Evolutionary conservation across 2,329 filamentous ascomycete genomes (phyloP).

Genomic region (Phialocephala sp.): DNA sequence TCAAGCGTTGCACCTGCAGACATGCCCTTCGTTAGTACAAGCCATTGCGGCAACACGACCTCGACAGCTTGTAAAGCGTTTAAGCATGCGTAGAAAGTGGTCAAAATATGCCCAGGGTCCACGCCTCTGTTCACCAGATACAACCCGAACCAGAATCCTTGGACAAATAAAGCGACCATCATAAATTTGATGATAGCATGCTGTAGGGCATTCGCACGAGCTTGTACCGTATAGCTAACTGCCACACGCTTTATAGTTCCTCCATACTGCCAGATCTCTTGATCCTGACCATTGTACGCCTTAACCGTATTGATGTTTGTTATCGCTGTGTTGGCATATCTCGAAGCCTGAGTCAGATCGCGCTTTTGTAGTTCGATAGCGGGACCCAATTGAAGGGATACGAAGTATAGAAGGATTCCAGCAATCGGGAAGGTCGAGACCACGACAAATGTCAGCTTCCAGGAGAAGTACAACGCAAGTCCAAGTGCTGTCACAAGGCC

Average conservation of each 20-base stretch:
- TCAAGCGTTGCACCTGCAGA: conserved; percentile 71
- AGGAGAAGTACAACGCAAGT: conserved; percentile 80
- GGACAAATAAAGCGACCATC: conserved; percentile 79
- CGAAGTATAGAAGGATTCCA: conserved; percentile 60
- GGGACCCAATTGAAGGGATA: conserved; percentile 65
- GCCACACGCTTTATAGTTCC: conserved; percentile 62
- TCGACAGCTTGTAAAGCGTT: conserved; percentile 78
- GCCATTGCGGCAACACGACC: conserved; percentile 74
- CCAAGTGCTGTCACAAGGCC: conserved; percentile 68
- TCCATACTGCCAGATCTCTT: conserved; percentile 72
- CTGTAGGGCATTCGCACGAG: conserved; percentile 71
- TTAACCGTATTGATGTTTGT: conserved; percentile 85
- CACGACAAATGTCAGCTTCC: conserved; percentile 82
- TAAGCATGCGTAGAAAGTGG: conserved; percentile 84
- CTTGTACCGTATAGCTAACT: conserved; percentile 69
- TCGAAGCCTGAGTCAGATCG: conserved; percentile 73
- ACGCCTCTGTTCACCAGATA: conserved; percentile 65
- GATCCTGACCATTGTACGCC: conserved; percentile 75
- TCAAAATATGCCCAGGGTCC: conserved; percentile 72
- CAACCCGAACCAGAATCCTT: conserved; percentile 89
- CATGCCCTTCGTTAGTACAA: conserved; percentile 80
- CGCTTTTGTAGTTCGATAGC: conserved; percentile 73
- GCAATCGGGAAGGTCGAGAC: conserved; percentile 75
- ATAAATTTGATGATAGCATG: conserved; percentile 76
- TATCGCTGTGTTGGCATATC: conserved; percentile 72